phyloP scores from a whole-genome alignment of 2,329 filamentous ascomycete species.

The Aplosporella prunicola region DNA sequence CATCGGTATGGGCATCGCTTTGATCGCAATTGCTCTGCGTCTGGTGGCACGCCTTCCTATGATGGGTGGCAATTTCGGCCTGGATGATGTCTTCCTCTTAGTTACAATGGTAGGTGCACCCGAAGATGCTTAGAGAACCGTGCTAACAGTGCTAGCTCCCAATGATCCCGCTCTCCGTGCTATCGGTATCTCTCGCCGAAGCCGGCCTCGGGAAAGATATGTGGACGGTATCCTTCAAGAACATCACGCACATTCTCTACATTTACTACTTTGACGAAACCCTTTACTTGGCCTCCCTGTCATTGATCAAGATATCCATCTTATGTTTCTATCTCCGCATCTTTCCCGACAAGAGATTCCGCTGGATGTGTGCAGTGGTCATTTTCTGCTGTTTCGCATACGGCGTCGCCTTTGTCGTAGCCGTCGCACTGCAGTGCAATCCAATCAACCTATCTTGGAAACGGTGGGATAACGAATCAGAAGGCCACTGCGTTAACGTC shows the following conservation, averaged over 20 bases:
- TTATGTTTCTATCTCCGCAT: conserved; percentile 25
- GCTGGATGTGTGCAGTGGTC: conserved; percentile 17
- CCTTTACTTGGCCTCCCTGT: conserved; percentile 24
- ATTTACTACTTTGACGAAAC: conserved; percentile 26
- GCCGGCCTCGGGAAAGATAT: conserved; percentile 43
- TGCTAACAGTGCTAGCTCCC: conserved; percentile 12
- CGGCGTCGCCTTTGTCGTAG: conserved; percentile 16
- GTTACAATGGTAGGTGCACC: conserved; percentile 9
- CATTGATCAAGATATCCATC: conserved; percentile 21
- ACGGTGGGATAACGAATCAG: conserved; percentile 21
- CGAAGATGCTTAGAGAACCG: no score
- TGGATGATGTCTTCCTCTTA: conserved; percentile 31
- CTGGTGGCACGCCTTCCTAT: conserved; percentile 27
- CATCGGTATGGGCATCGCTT: conserved; percentile 25
- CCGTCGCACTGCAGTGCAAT: conserved; percentile 22
- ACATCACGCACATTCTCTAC: conserved; percentile 37
- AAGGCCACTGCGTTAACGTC: conserved; percentile 27
- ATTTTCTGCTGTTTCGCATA: conserved; percentile 19
- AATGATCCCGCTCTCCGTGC: conserved; percentile 19
- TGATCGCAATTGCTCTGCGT: conserved; percentile 26
- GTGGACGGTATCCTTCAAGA: conserved; percentile 37
- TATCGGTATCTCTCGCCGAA: conserved; percentile 14
- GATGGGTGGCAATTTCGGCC: conserved; percentile 22
- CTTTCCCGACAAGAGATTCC: conserved; percentile 19
- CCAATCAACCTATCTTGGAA: conserved; percentile 26